Conservation (phyloP, 1,284 basidiomycete species). For the Moesziomyces sp. region DNA sequence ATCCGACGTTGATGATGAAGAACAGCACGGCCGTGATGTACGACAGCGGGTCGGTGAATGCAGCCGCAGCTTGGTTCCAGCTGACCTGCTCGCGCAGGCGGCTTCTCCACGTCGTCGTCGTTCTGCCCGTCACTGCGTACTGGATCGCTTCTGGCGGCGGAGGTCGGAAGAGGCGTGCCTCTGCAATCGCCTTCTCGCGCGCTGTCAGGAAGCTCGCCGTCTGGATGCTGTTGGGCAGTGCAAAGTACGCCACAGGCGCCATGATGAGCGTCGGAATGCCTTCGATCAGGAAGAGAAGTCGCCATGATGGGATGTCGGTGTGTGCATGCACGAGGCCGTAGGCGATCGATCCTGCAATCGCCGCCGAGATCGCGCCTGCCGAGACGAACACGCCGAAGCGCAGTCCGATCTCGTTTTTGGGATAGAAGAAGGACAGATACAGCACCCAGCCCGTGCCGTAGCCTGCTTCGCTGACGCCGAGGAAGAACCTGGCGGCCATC, state of each 20-base stretch:
- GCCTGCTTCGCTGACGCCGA: constrained; percentile 59
- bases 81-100: constrained; percentile 14
- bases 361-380: constrained; percentile 31
- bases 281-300: constrained; percentile 62
- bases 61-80: constrained; percentile 35
- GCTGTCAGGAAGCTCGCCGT: constrained; percentile 52
- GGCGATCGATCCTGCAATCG: constrained; percentile 58
- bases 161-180: constrained; percentile 47
- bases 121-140: neutral
- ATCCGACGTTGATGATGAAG: constrained; percentile 63
- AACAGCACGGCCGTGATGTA: constrained; percentile 52
- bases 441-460: constrained; percentile 59
- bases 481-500: constrained; percentile 57
- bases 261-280: constrained; percentile 58
- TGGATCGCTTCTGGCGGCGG: constrained; percentile 19
- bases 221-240: constrained; percentile 56
- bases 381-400: constrained; percentile 54
- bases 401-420: constrained; percentile 58
- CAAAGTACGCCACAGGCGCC: constrained; percentile 48
- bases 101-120: constrained; percentile 1
- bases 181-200: constrained; percentile 55
- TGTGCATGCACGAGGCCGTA: constrained; percentile 60
- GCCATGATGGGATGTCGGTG: constrained; percentile 45
- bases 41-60: constrained; percentile 53
- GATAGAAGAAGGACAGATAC: constrained; percentile 63